These are phyloP conservation scores for Epichloe baconii DNA, from an alignment of 2,329 filamentous ascomycete species.

Conservation along the genomic window DNA sequence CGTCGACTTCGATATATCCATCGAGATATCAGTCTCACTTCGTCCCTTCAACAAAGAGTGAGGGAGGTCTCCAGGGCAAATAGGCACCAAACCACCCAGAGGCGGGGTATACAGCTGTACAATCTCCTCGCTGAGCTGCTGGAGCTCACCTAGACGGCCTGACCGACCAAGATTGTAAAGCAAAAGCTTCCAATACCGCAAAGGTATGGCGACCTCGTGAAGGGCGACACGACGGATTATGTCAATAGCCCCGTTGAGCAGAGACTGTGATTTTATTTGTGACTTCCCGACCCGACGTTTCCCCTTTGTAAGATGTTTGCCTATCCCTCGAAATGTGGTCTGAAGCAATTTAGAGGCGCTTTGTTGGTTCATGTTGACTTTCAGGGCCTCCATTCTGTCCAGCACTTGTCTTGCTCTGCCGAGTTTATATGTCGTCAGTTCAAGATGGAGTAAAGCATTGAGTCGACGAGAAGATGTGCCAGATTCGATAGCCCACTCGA, in stretches of 20 bases:
- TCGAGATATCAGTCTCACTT: not conserved
- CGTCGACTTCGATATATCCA: not conserved
- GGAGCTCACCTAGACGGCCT: conserved; percentile 31
- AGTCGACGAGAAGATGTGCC: conserved; percentile 13
- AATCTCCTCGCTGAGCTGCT: conserved; percentile 30
- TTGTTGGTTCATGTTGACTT: conserved; percentile 15
- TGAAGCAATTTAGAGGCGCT: conserved; percentile 16
- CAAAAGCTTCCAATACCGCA: conserved; percentile 28
- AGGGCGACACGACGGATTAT: conserved; percentile 16
- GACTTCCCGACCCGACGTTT: not conserved
- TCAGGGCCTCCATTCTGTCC: conserved; percentile 20
- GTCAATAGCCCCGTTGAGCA: conserved; percentile 19
- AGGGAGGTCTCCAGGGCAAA: conserved; percentile 32
- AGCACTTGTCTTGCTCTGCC: conserved; percentile 15
- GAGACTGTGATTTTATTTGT: conserved; percentile 1
- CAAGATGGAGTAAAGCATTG: conserved; percentile 10
- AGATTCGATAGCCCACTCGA: conserved; percentile 19
- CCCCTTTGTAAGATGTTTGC: conserved; percentile 13
- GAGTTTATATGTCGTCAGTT: conserved; percentile 9
- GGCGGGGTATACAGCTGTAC: conserved; percentile 24
- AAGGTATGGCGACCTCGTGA: conserved; percentile 22
- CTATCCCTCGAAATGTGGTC: conserved; percentile 15
- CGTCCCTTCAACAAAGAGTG: not conserved
- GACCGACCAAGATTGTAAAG: conserved; percentile 30
- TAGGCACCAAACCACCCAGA: conserved; percentile 23